These are phyloP conservation scores for Cladosporium halotolerans DNA, from an alignment of 2,329 filamentous ascomycete species.

Conservation along the genomic window DNA sequence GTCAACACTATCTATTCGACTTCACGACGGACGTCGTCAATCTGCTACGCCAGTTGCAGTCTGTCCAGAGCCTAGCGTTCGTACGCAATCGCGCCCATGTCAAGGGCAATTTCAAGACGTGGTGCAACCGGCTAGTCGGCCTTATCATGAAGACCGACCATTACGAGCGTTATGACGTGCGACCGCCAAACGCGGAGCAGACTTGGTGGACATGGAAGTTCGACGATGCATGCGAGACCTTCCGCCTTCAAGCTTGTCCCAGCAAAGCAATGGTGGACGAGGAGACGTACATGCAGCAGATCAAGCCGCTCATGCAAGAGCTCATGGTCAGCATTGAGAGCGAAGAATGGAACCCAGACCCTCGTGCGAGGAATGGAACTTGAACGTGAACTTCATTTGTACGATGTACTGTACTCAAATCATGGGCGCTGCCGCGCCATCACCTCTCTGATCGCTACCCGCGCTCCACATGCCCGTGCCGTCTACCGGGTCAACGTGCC, in stretches of 20 bases:
- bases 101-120: conserved; percentile 33
- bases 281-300: conserved; percentile 32
- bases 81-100: conserved; percentile 31
- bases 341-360: conserved; percentile 35
- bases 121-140: conserved; percentile 35
- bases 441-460: conserved; percentile 80
- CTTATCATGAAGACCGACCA: conserved; percentile 38
- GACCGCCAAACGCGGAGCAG: conserved; percentile 25
- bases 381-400: conserved; percentile 17
- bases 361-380: conserved; percentile 18
- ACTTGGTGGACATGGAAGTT: conserved; percentile 38
- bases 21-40: conserved; percentile 27
- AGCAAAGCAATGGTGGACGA: conserved; percentile 30
- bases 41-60: conserved; percentile 30
- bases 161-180: conserved; percentile 33
- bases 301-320: conserved; percentile 33
- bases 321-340: conserved; percentile 31
- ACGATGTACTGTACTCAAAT: not conserved
- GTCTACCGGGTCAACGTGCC: conserved; percentile 61
- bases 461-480: conserved; percentile 72
- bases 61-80: conserved; percentile 31
- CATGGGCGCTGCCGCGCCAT: conserved; percentile 62
- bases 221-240: conserved; percentile 24
- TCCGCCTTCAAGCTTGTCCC: conserved; percentile 26
- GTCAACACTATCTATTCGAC: conserved; percentile 31